Base-by-base conservation (phyloP, 2,329 filamentous ascomycete species). In the Metarhizium anisopliae region DNA sequence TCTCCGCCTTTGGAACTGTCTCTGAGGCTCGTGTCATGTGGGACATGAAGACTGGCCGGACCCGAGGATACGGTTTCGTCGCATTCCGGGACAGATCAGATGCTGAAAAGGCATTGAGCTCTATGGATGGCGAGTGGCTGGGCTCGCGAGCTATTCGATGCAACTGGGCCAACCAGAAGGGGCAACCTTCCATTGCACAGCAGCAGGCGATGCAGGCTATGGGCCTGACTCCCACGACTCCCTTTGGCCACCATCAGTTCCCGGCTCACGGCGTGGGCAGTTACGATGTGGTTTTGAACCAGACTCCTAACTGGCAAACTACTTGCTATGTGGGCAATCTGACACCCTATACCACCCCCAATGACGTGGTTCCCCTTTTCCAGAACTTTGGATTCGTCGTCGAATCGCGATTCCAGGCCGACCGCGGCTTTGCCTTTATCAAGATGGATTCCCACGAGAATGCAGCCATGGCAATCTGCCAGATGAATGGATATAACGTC, bases 101-200 rank as follows among this genome's bases (percentile, higher is more conserved):
- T 67, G 94, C 94, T 32, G 94, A 99, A 72, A 96, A 96, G 75
- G 93, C 94, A 2, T 74, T 99, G 67, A 95, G 87, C 75, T 91
- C 91, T 60, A 99, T 99, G 94, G 94, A 99, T 67, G 94, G 94
- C 60, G 94, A 99, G 76, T 99, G 94, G 94, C 86, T 99, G 53
- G 94, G 94, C 55, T 97, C 94, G 65, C 89, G 94, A 61, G 94
- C 94, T 45, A 99, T 99, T 68, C 92, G 94, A 64, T 97, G 93
- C 82, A 99, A 99, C 79, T 99, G 94, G 94, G 94, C 94, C 59
- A 99, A 99, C 77, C 94, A 99, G 70, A 99, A 99, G 79, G 94
- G 94, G n/a, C 94, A 99, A 69, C 94, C 94, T 56, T 97, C 94
- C 2, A 96, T 97, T 72, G 91, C 92, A 51, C 93, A 99, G 76